These are phyloP conservation scores for Apiosordaria backusii DNA, from an alignment of 495 filamentous ascomycete genomes.

Conservation along the genomic window DNA sequence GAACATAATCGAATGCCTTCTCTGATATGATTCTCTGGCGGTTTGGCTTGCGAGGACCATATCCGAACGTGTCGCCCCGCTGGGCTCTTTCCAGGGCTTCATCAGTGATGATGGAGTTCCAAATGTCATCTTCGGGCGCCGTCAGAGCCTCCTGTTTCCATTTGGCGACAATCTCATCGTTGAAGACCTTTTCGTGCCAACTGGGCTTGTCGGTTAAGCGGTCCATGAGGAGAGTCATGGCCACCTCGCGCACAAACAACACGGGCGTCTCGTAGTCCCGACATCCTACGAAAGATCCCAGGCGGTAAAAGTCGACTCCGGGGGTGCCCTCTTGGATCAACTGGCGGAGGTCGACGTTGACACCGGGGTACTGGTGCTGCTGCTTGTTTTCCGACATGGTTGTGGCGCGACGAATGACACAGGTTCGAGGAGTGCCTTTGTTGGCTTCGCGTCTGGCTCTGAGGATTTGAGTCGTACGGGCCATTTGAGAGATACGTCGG, in stretches of 20 bases:
- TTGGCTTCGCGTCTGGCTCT: not conserved
- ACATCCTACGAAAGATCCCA: conserved; percentile 15
- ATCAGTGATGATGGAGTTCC: conserved; percentile 19
- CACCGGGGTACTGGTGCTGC: conserved; percentile 13
- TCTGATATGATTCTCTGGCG: conserved; percentile 22
- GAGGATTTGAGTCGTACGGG: not conserved
- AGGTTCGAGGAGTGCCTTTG: not conserved
- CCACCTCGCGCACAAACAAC: conserved; percentile 34
- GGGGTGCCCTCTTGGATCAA: not conserved
- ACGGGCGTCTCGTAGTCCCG: conserved; percentile 6
- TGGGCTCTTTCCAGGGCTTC: not conserved
- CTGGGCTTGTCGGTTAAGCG: conserved; percentile 41
- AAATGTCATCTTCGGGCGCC: conserved; percentile 28
- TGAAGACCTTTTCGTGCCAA: conserved; percentile 57
- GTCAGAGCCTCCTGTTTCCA: conserved; percentile 39
- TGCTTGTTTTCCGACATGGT: not conserved
- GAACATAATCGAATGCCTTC: conserved; percentile 38
- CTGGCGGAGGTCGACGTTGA: conserved; percentile 6
- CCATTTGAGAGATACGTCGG: not conserved
- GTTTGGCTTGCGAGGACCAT: not conserved
- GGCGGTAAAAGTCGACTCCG: conserved; percentile 11
- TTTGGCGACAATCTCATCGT: conserved; percentile 40
- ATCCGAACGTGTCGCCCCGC: no score
- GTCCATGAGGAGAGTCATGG: conserved; percentile 42
- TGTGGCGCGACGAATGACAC: not conserved